phyloP scores from a whole-genome alignment of 1,139 yeast species.

The Candida smagusa region DNA sequence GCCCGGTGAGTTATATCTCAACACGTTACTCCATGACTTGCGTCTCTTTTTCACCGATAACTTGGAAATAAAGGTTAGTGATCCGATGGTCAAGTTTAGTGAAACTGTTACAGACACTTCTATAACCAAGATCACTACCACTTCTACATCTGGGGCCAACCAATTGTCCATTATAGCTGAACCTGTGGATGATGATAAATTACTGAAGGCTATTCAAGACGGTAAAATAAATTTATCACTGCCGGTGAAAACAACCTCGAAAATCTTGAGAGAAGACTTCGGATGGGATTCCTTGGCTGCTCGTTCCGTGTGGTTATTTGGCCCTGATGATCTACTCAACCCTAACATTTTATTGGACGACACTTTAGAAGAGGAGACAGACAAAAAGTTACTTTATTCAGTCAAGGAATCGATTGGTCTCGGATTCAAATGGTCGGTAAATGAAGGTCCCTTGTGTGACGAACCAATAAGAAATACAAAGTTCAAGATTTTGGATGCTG shows the following conservation, averaged over 20 bases:
- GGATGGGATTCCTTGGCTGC: slow-evolving; percentile 86
- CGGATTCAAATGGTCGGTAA: slow-evolving; percentile 81
- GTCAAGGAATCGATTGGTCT: slow-evolving; percentile 57
- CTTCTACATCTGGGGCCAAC: slow-evolving; percentile 53
- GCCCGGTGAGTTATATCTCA: slow-evolving; percentile 86
- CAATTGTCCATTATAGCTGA: slow-evolving; percentile 73
- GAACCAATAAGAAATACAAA: slow-evolving; percentile 73
- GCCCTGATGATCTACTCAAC: slow-evolving; percentile 54
- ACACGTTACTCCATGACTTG: slow-evolving; percentile 77
- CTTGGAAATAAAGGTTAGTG: slow-evolving; percentile 77
- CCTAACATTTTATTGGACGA: slow-evolving; percentile 71
- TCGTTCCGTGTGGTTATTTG: slow-evolving; percentile 79
- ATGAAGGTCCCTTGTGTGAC: slow-evolving; percentile 89
- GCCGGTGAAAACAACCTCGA: slow-evolving; percentile 45
- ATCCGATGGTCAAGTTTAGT: slow-evolving; percentile 75
- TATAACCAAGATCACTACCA: slow-evolving; percentile 60
- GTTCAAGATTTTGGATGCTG: slow-evolving; percentile 67
- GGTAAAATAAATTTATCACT: slow-evolving; percentile 42
- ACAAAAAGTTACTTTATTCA: slow-evolving; percentile 45
- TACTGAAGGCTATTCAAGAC: slow-evolving; percentile 55
- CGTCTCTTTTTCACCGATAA: slow-evolving; percentile 55
- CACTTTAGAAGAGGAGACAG: slow-evolving; percentile 69
- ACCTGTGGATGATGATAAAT: slow-evolving; percentile 53
- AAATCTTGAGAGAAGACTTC: slow-evolving; percentile 53
- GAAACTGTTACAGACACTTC: slow-evolving; percentile 76